Conservation (phyloP, 441 rosid species). For the Adansonia gregorii region DNA sequence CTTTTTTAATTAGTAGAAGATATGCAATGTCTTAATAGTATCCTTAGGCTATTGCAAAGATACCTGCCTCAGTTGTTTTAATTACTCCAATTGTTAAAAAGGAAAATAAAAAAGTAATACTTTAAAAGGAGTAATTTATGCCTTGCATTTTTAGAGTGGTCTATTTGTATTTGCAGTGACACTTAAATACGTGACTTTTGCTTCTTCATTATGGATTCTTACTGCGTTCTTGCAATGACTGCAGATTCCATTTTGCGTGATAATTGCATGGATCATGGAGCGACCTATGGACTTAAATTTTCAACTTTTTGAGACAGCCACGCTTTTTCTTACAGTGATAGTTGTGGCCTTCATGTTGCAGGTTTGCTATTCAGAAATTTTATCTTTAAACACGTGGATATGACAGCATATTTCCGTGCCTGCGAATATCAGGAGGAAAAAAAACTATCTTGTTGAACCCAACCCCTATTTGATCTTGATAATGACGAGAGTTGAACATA, state of each 20-base stretch:
- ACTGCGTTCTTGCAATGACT: constrained; percentile 20
- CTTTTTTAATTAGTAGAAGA: background rate
- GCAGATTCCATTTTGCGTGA: constrained; percentile 91
- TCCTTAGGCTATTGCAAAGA: background rate
- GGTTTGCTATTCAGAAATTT: constrained; percentile 43
- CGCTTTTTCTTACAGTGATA: constrained; percentile 81
- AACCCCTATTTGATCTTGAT: background rate
- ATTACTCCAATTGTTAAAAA: background rate
- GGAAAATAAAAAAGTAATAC: background rate
- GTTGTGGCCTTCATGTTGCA: constrained; percentile 93
- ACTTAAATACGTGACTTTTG: background rate
- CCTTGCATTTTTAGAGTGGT: background rate
- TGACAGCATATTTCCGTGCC: background rate
- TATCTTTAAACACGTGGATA: background rate
- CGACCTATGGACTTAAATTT: constrained; percentile 72
- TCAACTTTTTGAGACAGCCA: constrained; percentile 89
- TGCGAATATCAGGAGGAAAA: background rate
- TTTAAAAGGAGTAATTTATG: background rate
- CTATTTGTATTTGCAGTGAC: background rate
- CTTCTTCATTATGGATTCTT: background rate
- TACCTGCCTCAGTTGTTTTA: background rate
- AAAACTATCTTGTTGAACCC: background rate
- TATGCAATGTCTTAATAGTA: background rate
- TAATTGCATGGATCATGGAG: constrained; percentile 70
- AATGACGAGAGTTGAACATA: background rate